Conservation (phyloP, 2,329 filamentous ascomycete genomes). For the Pestalotiopsis sp. region DNA sequence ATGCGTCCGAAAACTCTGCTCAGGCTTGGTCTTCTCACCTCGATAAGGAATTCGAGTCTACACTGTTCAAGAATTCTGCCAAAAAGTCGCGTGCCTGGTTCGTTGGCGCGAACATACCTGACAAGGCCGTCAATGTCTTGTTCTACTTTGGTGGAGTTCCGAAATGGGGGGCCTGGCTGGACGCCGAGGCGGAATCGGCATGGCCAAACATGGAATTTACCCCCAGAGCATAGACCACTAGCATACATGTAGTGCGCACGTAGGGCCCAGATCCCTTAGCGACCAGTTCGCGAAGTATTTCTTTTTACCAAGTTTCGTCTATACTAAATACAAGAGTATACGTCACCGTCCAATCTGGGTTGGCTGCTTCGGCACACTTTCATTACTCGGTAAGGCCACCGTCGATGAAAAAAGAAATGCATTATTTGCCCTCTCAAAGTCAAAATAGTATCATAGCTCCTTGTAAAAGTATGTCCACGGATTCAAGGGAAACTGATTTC, state of each 20-base stretch:
- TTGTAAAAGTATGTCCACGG: no score
- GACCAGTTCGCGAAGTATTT: no score
- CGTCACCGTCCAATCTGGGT: background rate
- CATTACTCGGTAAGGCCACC: background rate
- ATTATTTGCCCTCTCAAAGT: no score
- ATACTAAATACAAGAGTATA: background rate
- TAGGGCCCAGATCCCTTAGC: background rate
- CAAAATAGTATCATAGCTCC: no score
- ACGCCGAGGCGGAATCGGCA: background rate
- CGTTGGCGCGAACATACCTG: background rate
- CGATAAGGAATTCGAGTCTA: background rate
- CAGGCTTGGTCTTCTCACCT: background rate
- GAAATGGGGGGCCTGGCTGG: background rate
- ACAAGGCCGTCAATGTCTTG: background rate
- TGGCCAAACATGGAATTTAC: background rate
- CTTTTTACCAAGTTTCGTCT: background rate
- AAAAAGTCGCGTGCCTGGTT: background rate
- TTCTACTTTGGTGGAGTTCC: conserved; percentile 5
- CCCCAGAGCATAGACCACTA: background rate
- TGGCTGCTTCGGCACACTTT: background rate
- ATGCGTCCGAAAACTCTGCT: background rate
- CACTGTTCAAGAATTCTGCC: background rate
- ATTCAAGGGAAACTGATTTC: no score
- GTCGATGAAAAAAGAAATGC: no score
- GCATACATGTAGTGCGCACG: background rate